phyloP scores from a whole-genome alignment of 179 eudicot genomes.

The Carnegiea gigantea region DNA sequence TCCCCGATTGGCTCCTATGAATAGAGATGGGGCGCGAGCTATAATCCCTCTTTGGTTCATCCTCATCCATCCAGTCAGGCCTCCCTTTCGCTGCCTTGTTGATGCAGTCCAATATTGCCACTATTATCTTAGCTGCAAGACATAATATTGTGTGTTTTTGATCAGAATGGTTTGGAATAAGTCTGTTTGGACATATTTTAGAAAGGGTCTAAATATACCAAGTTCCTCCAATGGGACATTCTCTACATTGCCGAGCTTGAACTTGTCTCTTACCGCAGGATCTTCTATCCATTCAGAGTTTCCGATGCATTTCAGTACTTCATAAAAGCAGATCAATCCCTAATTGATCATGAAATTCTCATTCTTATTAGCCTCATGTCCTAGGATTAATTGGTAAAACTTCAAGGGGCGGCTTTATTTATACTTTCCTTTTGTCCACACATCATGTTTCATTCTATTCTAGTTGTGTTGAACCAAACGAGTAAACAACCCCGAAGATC shows the following conservation, averaged over 20 bases:
- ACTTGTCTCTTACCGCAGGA: conserved; percentile 54
- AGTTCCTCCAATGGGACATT: conserved; percentile 51
- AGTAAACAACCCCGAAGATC: not conserved
- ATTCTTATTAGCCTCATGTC: conserved; percentile 21
- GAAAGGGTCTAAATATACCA: conserved; percentile 43
- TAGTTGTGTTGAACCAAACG: not conserved
- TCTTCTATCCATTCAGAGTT: conserved; percentile 67
- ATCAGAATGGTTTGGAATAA: conserved; percentile 3
- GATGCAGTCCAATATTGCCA: conserved; percentile 62
- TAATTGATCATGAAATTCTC: conserved; percentile 26
- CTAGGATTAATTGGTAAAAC: not conserved
- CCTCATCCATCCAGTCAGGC: conserved; percentile 73
- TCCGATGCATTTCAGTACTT: conserved; percentile 63
- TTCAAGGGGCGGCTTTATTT: not conserved
- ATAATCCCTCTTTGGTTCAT: conserved; percentile 44
- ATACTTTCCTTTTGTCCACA: not conserved
- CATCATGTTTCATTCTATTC: not conserved
- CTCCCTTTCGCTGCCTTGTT: conserved; percentile 67
- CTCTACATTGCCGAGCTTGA: conserved; percentile 36
- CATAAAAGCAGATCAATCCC: conserved; percentile 67
- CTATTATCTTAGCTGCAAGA: conserved; percentile 44
- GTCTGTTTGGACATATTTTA: not conserved
- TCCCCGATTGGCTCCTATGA: conserved; percentile 33
- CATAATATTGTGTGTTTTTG: not conserved
- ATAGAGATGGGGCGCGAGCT: conserved; percentile 39